Evolutionary conservation across 768 basidiomycete species (phyloP).

Genomic region (Amyloporia xantha): DNA sequence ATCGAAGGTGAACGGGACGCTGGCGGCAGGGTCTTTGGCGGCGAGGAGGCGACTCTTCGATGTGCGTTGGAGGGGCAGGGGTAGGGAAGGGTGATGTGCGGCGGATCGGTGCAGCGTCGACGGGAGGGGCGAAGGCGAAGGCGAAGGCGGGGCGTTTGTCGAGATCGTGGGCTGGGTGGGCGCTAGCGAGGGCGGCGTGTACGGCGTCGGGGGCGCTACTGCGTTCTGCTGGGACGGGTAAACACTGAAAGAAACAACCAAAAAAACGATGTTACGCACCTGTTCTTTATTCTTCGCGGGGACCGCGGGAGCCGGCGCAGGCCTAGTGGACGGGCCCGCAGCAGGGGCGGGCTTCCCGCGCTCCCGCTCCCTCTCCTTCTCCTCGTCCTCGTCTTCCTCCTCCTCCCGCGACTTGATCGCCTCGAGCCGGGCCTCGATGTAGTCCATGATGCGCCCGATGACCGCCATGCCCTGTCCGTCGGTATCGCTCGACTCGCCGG

Average conservation of each 20-base stretch:
- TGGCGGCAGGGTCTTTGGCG: constrained; percentile 12
- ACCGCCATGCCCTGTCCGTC: constrained; percentile 57
- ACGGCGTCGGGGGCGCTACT: too few species aligned
- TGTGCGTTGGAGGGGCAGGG: constrained; percentile 19
- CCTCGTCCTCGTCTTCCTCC: constrained; percentile 80
- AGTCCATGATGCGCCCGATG: constrained; percentile 80
- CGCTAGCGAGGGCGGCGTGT: too few species aligned
- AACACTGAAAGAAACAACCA: too few species aligned
- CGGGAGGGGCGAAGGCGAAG: constrained; percentile 15
- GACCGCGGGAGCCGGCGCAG: background rate
- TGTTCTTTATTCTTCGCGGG: constrained; percentile 14
- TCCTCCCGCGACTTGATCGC: constrained; percentile 70
- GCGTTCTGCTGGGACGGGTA: too few species aligned
- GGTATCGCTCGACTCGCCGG: constrained; percentile 37
- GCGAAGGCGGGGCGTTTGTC: background rate
- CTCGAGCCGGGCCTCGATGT: constrained; percentile 76
- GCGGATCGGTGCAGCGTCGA: constrained; percentile 7
- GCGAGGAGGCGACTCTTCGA: constrained; percentile 24
- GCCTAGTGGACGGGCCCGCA: constrained; percentile 10
- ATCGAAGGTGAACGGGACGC: too few species aligned
- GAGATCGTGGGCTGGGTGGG: constrained; percentile 4
- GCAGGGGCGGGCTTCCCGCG: constrained; percentile 20
- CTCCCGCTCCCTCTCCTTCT: constrained; percentile 54
- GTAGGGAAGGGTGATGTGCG: constrained; percentile 10
- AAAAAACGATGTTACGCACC: constrained; percentile 31